Conservation (phyloP, 2,329 filamentous ascomycete species). For the Fusarium sp. region DNA sequence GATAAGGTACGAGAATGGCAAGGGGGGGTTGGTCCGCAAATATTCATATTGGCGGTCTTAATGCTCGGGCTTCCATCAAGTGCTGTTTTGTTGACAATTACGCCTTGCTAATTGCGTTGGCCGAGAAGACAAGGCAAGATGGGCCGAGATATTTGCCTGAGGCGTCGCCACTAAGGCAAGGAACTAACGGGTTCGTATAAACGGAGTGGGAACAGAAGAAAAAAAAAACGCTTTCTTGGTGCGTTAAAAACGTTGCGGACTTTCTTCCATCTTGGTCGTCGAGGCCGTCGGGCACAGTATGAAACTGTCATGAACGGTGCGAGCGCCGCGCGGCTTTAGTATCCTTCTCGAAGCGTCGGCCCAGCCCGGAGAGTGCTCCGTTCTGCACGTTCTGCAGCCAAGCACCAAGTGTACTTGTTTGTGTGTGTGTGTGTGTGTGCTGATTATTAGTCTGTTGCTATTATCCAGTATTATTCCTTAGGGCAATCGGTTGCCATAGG, state of each 20-base stretch:
- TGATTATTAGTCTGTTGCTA: constrained; percentile 2
- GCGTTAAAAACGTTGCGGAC: constrained; percentile 35
- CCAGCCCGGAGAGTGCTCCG: constrained; percentile 28
- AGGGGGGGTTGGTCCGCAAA: constrained; percentile 21
- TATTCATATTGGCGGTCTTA: not conserved
- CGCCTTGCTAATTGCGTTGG: constrained; percentile 15
- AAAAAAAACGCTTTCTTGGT: constrained; percentile 25
- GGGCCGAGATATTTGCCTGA: constrained; percentile 26
- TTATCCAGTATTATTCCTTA: constrained; percentile 1
- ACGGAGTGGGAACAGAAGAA: constrained; percentile 34
- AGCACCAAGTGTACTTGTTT: constrained; percentile 1
- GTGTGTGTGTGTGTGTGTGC: not conserved
- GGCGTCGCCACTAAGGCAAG: constrained; percentile 26
- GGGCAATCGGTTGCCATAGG: constrained; percentile 13
- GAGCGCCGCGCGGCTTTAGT: constrained; percentile 31
- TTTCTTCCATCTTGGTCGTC: constrained; percentile 21
- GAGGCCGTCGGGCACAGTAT: constrained; percentile 37
- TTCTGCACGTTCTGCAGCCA: constrained; percentile 31
- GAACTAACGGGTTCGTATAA: constrained; percentile 22
- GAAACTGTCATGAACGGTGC: constrained; percentile 32
- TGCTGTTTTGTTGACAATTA: constrained; percentile 17
- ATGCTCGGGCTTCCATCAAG: constrained; percentile 5
- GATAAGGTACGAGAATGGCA: constrained; percentile 2
- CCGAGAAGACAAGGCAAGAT: constrained; percentile 7
- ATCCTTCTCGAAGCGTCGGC: constrained; percentile 21